A percentile compares a stretch with the other conserved stretches of the same genome.
Conservation (phyloP, 768 basidiomycete genomes). For the Lactarius pseudohatsudake region DNA sequence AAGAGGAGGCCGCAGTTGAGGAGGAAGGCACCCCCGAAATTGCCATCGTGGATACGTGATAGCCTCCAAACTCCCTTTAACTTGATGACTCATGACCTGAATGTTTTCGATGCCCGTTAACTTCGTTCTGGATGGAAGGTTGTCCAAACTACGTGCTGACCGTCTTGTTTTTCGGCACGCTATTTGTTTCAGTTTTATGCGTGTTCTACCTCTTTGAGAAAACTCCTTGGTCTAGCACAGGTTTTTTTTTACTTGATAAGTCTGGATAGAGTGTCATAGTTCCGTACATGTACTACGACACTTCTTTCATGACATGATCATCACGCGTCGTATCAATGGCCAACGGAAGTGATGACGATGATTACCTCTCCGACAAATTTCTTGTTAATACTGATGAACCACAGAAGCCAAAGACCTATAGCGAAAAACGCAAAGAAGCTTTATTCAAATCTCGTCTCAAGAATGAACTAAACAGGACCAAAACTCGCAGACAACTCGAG, state of each 20-base stretch:
- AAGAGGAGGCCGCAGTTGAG: conserved; percentile 29
- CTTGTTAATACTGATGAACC: conserved; percentile 44
- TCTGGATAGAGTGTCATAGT: conserved; percentile 21
- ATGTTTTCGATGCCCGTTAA: conserved; percentile 25
- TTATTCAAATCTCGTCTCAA: conserved; percentile 54
- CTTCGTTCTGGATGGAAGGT: conserved; percentile 26
- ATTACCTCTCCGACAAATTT: conserved; percentile 90
- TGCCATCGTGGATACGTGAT: conserved; percentile 27
- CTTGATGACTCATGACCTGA: conserved; percentile 25
- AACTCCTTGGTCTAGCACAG: conserved; percentile 24
- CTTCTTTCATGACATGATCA: conserved; percentile 23
- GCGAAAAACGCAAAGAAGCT: conserved; percentile 67
- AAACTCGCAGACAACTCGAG: conserved; percentile 68
- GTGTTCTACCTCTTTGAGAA: conserved; percentile 24
- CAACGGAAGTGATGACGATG: conserved; percentile 61
- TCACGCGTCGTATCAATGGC: conserved; percentile 47
- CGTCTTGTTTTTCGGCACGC: conserved; percentile 26
- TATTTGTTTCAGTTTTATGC: conserved; percentile 25
- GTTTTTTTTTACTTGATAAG: conserved; percentile 15
- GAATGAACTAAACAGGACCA: conserved; percentile 65
- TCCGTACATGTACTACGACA: conserved; percentile 22
- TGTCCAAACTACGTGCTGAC: conserved; percentile 27
- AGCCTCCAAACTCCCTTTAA: conserved; percentile 2
- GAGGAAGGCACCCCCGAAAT: conserved; percentile 26
- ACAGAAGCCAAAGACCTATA: conserved; percentile 60